Evolutionary conservation across 2,329 filamentous ascomycete species (phyloP).

Genomic region (Sclerotinia sclerotiorum): DNA sequence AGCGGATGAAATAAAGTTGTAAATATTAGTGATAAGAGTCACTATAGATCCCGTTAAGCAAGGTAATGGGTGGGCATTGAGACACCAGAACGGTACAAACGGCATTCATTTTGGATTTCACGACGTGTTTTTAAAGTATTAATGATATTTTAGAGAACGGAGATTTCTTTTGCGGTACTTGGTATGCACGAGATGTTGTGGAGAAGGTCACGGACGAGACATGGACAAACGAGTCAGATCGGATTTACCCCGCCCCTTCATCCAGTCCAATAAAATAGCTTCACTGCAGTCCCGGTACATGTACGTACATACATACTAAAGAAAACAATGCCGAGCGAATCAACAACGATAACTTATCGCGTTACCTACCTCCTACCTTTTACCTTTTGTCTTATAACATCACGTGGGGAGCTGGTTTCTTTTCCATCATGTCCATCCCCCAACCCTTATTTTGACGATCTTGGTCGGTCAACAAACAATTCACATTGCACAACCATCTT

Average conservation of each 20-base stretch:
- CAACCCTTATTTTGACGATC: background rate
- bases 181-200: slow-evolving; percentile 4
- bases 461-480: background rate
- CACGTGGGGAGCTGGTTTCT: background rate
- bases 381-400: background rate
- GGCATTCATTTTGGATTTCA: background rate
- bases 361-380: no score
- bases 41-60: background rate
- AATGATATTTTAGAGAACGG: background rate
- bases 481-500: background rate
- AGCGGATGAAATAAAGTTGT: slow-evolving; percentile 17
- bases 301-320: no score
- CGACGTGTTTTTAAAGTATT: background rate
- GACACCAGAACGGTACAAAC: background rate
- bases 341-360: background rate
- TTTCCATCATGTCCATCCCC: no score
- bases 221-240: slow-evolving; percentile 12
- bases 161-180: slow-evolving; percentile 9
- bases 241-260: background rate
- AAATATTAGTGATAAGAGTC: slow-evolving; percentile 14
- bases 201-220: background rate
- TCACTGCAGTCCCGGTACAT: background rate
- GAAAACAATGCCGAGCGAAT: background rate
- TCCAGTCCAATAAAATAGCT: background rate
- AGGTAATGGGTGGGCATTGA: background rate